Evolutionary conservation across 768 basidiomycete species (phyloP).

Genomic region (Naganishia friedmannii): DNA sequence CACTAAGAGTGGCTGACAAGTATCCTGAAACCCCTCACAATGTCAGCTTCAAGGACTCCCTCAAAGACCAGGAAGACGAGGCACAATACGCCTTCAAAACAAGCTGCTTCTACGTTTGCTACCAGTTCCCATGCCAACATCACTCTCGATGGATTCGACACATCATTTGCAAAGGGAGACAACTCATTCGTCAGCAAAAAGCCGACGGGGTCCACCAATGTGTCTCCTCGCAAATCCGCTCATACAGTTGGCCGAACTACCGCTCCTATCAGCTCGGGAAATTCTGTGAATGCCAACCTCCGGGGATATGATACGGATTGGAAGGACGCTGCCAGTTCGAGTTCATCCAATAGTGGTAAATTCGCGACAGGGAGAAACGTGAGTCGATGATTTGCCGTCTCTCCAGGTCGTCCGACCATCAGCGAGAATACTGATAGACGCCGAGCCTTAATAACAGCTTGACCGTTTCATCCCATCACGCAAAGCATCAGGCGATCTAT

Average conservation of each 20-base stretch:
- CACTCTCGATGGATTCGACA: conserved; percentile 5
- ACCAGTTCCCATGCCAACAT: conserved; percentile 26
- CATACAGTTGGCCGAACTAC: not conserved
- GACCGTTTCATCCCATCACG: conserved; percentile 33
- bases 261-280: conserved; percentile 2
- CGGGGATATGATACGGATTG: conserved; percentile 11
- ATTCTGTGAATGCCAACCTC: conserved; percentile 18
- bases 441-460: conserved; percentile 11
- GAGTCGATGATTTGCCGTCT: not conserved
- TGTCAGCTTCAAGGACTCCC: conserved; percentile 18
- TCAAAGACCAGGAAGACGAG: conserved; percentile 15
- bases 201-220: conserved; percentile 1
- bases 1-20: not conserved
- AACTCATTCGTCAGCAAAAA: conserved; percentile 31
- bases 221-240: conserved; percentile 19
- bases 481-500: conserved; percentile 29
- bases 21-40: not conserved
- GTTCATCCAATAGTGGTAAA: conserved; percentile 21
- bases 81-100: conserved; percentile 22
- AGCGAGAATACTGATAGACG: not conserved
- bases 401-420: not conserved
- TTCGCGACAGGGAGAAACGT: conserved; percentile 29
- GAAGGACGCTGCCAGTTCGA: conserved; percentile 9
- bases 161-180: conserved; percentile 20
- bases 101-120: conserved; percentile 5